Evolutionary conservation across 768 basidiomycete genomes (phyloP), one percentile per base, ranked within the genome.

Genomic region (Brasilioporus rufonigricans): DNA sequence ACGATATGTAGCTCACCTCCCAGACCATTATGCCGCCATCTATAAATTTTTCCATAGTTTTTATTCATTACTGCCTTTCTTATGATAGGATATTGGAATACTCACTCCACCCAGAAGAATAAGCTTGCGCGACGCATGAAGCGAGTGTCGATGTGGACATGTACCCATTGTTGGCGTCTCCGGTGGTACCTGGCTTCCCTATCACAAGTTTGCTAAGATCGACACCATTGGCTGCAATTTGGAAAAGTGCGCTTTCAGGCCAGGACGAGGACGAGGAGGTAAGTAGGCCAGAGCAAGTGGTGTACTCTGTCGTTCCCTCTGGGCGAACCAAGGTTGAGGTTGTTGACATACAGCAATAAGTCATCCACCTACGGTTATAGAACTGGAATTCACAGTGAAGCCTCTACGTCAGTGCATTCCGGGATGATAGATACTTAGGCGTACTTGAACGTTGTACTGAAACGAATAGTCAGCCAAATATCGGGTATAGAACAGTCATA

Each of bases 221-320:
- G 2, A 82, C 74, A 31, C 78, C 77, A 44, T 64, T 71, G 1
- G 69, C 70, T 32, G 75, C 65, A 58, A 82, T 80, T 62, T 81
- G 74, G 69, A 81, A 77, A 12, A 74, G 64, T 1, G 85, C 75
- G 1, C 83, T 78, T 29, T 82, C 56, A 2, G 87, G 87, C 80
- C 81, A 88, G 36, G 71, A 69, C 52, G 68, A 73, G 3, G 83
- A 83, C 1, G 86, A 87, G 2, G 76, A 64, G 16, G 71, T 78
- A 33, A 89, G 73, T 31, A 90, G 78, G 33, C 76, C 76, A 21
- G 64, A 48, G 67, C 85, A 87, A 32, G 80, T 82, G 14, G 81
- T 83, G 67, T 86, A 87, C 59, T 85, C 85, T 19, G 65, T 70
- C 18, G 73, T 64, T 38, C 84, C 85, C 78, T 52, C 51, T 85